Evolutionary conservation across 2,329 filamentous ascomycete species (phyloP), one percentile per base, ranked within the genome.

Genomic region (Apiospora hydei): DNA sequence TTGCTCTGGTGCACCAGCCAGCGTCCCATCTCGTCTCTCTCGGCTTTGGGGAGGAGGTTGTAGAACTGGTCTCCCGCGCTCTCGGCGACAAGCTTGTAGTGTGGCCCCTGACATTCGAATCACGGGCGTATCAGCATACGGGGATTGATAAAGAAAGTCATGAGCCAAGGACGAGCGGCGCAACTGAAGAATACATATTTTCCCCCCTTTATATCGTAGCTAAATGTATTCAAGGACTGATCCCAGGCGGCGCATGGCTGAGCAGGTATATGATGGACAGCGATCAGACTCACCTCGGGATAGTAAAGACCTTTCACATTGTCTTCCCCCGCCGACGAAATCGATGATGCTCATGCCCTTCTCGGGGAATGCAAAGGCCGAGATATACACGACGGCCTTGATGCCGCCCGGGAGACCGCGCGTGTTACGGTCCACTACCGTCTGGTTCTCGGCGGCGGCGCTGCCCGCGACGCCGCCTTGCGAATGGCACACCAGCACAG

Each of bases 381-480:
- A 71, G 1, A 82, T 66, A 44, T 78, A 81, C 0, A 81, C 61
- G 16, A 81, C 72, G 1, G 76, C 71, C 6, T 75, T 78, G 34
- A 82, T 75, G 2, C 81, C 80, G 16, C 81, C 81, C 3, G 70
- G 16, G 2, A 78, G 43, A 0, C 80, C 80, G 18, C 74, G 72
- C 0, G 73, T 74, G 13, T 72, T 69, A 3, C 80, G 69, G 5
- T 81, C 80, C 1, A 77, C 73, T 38, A 80, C 18, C 3, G 77
- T 77, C 24, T 77, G 70, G 4, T 78, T 78, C 18, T 80, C 77
- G 1, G 72, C 75, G 0, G 77, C 72, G 0, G 76, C 77, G 4
- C 78, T 78, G 2, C 76, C 78, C 0, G 79, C 77, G 7, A 82
- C 77, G 0, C 81, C 81, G 5, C 80, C 81, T 26, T 79, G 76